Base-by-base conservation (phyloP, 2,329 filamentous ascomycete genomes). In the Aspergillus sp. region DNA sequence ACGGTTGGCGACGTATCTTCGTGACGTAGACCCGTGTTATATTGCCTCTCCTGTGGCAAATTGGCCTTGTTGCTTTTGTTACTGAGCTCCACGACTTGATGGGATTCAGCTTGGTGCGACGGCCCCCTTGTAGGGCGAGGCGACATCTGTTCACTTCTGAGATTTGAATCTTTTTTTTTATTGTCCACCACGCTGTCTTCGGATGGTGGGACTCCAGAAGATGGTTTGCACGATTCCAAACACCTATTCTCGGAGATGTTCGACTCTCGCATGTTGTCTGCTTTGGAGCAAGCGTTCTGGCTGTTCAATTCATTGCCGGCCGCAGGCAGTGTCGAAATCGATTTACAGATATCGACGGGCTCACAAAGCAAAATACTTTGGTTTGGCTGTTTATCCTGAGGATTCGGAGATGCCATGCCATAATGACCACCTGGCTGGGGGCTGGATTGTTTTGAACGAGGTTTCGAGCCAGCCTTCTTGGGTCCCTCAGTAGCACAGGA, bases 121-220 rank as follows among this genome's bases (percentile, higher is more conserved):
- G 22, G 54, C 12, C 54, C 56, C 12, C 54, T 63, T n/a, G 69
- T 11, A 29, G 73, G 71, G 57, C 73, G 75, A 45, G 73, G 75
- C 39, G 73, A 73, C 24, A 69, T 54, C 16, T 67, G 63, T 60
- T 79, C 76, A 54, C 68, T 70, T 63, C 79, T 79, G 24, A 78
- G 62, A 16, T 72, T 60, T 18, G 68, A 63, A 16, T 59, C 60
- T 16, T 62, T 57, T 22, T 63, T 47, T 47, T 56, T 60, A 29
- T 54, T 61, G 16, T 59, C 61, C 32, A 31, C 36, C 11, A 51
- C 14, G n/a, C 57, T 31, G 4, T 18, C 22, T 42, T 31, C 32
- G 29, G 29, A 20, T 24, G 36, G 39, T 12, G 32, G 18, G 9
- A 7, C n/a, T 7, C 24, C 46, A 18, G 31, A 5, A 24, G 16